phyloP scores from a whole-genome alignment of 805 yeast species.

The Sugiyamaella mastotermitis region DNA sequence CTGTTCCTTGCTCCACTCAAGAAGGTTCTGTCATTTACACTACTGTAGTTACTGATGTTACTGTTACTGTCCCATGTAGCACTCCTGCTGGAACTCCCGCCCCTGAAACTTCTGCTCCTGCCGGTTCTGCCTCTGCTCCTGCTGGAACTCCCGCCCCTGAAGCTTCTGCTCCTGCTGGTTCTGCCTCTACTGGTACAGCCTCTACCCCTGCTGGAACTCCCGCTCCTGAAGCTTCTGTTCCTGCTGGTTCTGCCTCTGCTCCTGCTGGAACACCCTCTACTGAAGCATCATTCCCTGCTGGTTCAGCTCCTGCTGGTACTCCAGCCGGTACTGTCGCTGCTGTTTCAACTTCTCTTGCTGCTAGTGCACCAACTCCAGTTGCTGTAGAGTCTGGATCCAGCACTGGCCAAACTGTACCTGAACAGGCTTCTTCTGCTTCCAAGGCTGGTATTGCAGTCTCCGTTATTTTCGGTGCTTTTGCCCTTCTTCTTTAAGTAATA shows the following conservation, averaged over 20 bases:
- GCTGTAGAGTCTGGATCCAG: too few relatives aligned
- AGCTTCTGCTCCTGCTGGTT: background rate
- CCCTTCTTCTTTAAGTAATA: too few relatives aligned
- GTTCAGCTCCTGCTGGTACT: too few relatives aligned
- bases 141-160: background rate
- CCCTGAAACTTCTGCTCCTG: conserved; percentile 1
- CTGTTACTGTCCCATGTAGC: conserved; percentile 6
- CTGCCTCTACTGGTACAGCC: background rate
- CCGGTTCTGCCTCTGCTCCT: background rate
- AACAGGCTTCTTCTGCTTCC: too few relatives aligned
- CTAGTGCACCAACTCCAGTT: too few relatives aligned
- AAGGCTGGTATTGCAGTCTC: too few relatives aligned
- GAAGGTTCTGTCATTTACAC: conserved; percentile 3
- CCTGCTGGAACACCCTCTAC: too few relatives aligned
- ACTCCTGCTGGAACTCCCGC: background rate
- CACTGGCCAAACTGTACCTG: too few relatives aligned
- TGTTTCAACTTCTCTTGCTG: too few relatives aligned
- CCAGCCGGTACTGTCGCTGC: too few relatives aligned
- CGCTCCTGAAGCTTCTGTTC: background rate
- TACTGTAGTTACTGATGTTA: conserved; percentile 7
- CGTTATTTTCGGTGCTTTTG: too few relatives aligned
- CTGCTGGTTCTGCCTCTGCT: background rate
- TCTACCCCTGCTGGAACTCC: background rate
- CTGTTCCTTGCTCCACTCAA: conserved; percentile 4
- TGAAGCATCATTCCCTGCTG: too few relatives aligned